A percentile compares a stretch with the other conserved stretches of the same genome.
These are phyloP conservation scores for Pisolithus orientalis DNA, from an alignment of 768 basidiomycete genomes.

Conservation along the genomic window DNA sequence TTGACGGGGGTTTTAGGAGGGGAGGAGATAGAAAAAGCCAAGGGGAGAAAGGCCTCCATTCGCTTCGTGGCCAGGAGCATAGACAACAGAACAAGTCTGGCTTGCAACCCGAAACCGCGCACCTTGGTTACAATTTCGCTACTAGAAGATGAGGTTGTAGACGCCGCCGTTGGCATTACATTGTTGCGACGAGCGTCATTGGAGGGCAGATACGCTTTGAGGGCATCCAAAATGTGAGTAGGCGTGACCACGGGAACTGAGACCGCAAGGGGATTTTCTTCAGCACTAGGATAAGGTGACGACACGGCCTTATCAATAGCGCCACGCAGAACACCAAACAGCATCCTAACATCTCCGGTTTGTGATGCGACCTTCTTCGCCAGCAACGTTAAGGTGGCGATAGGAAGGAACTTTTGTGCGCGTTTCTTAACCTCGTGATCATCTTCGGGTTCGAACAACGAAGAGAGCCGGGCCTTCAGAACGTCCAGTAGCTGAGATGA, in stretches of 20 bases:
- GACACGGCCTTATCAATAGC: conserved; percentile 68
- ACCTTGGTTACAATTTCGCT: conserved; percentile 67
- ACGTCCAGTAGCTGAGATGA: conserved; percentile 66
- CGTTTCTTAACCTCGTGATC: conserved; percentile 13
- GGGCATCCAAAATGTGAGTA: conserved; percentile 61
- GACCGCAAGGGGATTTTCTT: conserved; percentile 24
- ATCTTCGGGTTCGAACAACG: conserved; percentile 35
- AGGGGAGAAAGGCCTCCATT: conserved; percentile 47
- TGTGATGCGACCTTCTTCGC: conserved; percentile 76
- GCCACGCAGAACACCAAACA: conserved; percentile 75
- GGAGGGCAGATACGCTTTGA: conserved; percentile 63
- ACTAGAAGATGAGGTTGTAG: conserved; percentile 25
- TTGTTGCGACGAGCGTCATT: conserved; percentile 12
- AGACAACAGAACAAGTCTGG: conserved; percentile 61
- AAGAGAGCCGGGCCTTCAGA: conserved; percentile 54
- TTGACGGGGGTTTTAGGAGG: conserved; percentile 43
- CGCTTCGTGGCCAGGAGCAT: conserved; percentile 62
- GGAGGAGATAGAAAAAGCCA: conserved; percentile 34
- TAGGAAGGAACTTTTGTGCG: conserved; percentile 53
- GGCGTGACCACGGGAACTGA: conserved; percentile 49
- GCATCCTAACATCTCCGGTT: conserved; percentile 76
- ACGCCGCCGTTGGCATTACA: neutral
- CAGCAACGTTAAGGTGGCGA: conserved; percentile 59
- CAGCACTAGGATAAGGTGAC: conserved; percentile 10
- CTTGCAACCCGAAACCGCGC: conserved; percentile 64